Evolutionary conservation across 2,329 filamentous ascomycete species (phyloP).

Genomic region (Phialophora chinensis): DNA sequence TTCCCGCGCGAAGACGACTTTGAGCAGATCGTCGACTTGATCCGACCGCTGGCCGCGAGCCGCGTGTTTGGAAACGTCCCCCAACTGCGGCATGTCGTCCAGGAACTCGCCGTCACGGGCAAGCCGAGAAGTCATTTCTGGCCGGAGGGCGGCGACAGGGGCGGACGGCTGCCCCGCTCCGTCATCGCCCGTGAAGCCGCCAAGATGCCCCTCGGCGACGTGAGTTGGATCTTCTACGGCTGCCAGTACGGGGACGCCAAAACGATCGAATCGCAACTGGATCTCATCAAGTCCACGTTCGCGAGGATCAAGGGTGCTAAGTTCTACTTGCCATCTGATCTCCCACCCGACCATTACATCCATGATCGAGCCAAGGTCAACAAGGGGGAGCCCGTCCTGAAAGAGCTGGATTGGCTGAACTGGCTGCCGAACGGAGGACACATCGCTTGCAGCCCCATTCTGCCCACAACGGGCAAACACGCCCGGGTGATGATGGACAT

Average conservation of each 20-base stretch:
- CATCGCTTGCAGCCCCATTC: slow-evolving; percentile 60
- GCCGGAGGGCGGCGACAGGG: slow-evolving; percentile 43
- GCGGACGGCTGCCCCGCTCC: slow-evolving; percentile 51
- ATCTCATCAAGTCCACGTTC: slow-evolving; percentile 53
- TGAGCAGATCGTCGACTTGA: slow-evolving; percentile 39
- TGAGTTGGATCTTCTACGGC: slow-evolving; percentile 58
- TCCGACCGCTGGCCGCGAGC: slow-evolving; percentile 45
- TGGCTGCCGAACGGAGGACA: slow-evolving; percentile 61
- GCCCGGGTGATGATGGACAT: slow-evolving; percentile 55
- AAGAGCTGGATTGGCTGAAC: slow-evolving; percentile 53
- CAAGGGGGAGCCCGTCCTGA: slow-evolving; percentile 39
- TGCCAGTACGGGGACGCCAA: slow-evolving; percentile 47
- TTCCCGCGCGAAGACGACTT: slow-evolving; percentile 56
- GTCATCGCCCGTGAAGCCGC: slow-evolving; percentile 36
- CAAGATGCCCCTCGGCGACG: slow-evolving; percentile 36
- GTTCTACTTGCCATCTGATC: slow-evolving; percentile 52
- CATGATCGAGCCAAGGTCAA: slow-evolving; percentile 42
- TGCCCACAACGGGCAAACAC: slow-evolving; percentile 56
- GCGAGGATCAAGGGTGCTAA: slow-evolving; percentile 49
- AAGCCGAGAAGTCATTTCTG: slow-evolving; percentile 44
- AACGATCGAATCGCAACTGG: slow-evolving; percentile 16
- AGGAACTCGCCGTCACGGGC: slow-evolving; percentile 52
- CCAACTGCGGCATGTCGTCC: slow-evolving; percentile 52
- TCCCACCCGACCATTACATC: slow-evolving; percentile 42
- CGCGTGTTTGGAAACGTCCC: slow-evolving; percentile 58